phyloP scores from a whole-genome alignment of 257 asterid species.

The Solanum paucissectum region DNA sequence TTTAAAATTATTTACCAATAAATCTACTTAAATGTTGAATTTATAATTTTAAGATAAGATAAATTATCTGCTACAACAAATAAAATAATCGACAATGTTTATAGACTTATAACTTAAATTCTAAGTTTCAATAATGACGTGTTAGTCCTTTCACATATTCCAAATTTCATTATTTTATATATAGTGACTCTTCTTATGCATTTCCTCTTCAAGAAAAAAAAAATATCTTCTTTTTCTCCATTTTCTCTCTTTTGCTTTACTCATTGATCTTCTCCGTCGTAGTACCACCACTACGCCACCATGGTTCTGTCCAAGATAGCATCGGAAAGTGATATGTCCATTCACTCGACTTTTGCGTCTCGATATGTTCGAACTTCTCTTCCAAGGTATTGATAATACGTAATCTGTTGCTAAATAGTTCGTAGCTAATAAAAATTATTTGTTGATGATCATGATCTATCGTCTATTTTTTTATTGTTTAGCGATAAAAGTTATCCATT shows the following conservation, averaged over 20 bases:
- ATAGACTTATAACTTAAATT: not conserved
- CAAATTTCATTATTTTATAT: not conserved
- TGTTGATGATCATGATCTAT: not conserved
- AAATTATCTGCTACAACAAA: not conserved
- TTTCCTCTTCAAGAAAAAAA: not conserved
- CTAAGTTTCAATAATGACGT: not conserved
- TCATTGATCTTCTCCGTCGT: not conserved
- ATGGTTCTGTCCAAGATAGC: slow-evolving; percentile 71
- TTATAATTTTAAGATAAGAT: not conserved
- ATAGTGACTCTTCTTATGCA: not conserved
- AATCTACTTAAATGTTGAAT: not conserved
- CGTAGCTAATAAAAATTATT: rapidly evolving
- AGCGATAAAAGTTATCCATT: not conserved
- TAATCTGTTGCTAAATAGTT: not conserved
- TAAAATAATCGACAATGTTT: not conserved
- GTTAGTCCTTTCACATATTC: not conserved
- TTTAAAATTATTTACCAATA: not conserved
- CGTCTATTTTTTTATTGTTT: not conserved
- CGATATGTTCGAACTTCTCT: slow-evolving; percentile 62
- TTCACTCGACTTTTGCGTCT: slow-evolving; percentile 81
- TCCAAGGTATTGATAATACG: slow-evolving; percentile 37
- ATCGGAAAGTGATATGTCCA: slow-evolving; percentile 45
- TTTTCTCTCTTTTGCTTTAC: not conserved
- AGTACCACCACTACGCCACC: not conserved
- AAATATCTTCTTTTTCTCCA: not conserved